phyloP scores from a whole-genome alignment of 2,329 filamentous ascomycete species.

The Mycocentrospora acerina region DNA sequence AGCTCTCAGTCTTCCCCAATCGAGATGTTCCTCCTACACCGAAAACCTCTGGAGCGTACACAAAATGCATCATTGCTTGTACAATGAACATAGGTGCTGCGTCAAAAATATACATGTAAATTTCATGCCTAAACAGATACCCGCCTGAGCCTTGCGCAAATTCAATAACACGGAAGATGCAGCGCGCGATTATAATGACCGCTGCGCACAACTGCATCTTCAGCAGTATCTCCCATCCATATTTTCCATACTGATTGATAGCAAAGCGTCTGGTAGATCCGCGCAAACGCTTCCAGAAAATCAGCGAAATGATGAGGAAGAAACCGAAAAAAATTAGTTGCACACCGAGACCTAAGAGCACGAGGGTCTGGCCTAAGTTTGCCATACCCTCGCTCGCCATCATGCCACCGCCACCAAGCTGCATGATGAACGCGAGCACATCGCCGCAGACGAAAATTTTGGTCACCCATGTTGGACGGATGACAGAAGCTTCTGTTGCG shows the following conservation, averaged over 20 bases:
- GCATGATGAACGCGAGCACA: conserved; percentile 53
- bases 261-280: conserved; percentile 10
- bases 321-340: conserved; percentile 28
- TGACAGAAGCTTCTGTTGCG: conserved; percentile 45
- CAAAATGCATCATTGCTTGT: conserved; percentile 37
- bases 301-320: conserved; percentile 21
- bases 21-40: conserved; percentile 9
- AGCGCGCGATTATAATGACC: conserved; percentile 51
- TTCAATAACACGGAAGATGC: conserved; percentile 52
- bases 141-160: conserved; percentile 50
- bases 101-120: conserved; percentile 51
- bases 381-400: conserved; percentile 19
- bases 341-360: conserved; percentile 25
- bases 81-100: conserved; percentile 46
- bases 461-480: conserved; percentile 50
- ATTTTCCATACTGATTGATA: conserved; percentile 32
- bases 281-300: conserved; percentile 26
- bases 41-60: conserved; percentile 21
- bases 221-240: conserved; percentile 41
- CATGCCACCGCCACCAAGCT: conserved; percentile 40
- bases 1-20: conserved; percentile 16
- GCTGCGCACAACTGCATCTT: conserved; percentile 47
- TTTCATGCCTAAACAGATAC: conserved; percentile 47
- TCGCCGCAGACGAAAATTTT: conserved; percentile 58
- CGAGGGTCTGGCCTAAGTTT: conserved; percentile 22